A percentile compares a stretch with the other conserved stretches of the same genome.
Conservation (phyloP, 2,329 filamentous ascomycete genomes). For the Teratosphaeria epicoccoides region DNA sequence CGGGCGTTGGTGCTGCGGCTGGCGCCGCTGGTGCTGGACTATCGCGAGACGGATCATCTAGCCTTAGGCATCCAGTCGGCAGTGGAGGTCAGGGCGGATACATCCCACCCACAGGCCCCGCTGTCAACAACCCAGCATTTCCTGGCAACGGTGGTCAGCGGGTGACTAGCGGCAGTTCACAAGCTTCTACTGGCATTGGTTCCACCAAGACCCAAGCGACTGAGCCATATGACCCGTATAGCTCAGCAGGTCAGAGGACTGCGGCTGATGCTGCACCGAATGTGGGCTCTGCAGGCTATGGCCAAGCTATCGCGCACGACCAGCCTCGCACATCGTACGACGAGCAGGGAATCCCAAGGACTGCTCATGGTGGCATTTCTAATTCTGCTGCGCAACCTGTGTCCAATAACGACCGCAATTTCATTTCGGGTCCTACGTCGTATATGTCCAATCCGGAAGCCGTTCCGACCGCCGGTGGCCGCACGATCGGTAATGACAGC, state of each 20-base stretch:
- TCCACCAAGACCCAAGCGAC: slow-evolving; percentile 1
- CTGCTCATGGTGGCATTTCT: not conserved
- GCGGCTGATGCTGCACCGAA: slow-evolving; percentile 6
- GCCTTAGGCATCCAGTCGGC: not conserved
- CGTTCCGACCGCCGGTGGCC: slow-evolving; percentile 21
- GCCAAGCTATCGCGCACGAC: not conserved
- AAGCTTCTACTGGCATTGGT: not conserved
- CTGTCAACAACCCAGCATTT: not conserved
- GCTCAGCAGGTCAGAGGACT: slow-evolving; percentile 9
- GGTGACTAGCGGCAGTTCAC: not conserved
- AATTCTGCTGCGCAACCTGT: slow-evolving; percentile 7
- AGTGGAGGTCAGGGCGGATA: not conserved
- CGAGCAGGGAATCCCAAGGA: not conserved
- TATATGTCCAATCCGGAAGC: slow-evolving; percentile 11
- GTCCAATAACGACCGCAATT: slow-evolving; percentile 9
- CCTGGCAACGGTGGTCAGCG: not conserved
- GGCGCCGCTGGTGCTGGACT: not conserved
- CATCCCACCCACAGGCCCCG: not conserved
- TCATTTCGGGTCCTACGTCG: not conserved
- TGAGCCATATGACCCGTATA: slow-evolving; percentile 11
- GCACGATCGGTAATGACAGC: slow-evolving; percentile 10
- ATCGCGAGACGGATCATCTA: not conserved
- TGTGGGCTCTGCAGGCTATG: not conserved
- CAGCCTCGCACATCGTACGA: not conserved
- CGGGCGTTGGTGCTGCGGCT: not conserved